Conservation (phyloP, 805 yeast species). For the Spathaspora hagerdaliae region DNA sequence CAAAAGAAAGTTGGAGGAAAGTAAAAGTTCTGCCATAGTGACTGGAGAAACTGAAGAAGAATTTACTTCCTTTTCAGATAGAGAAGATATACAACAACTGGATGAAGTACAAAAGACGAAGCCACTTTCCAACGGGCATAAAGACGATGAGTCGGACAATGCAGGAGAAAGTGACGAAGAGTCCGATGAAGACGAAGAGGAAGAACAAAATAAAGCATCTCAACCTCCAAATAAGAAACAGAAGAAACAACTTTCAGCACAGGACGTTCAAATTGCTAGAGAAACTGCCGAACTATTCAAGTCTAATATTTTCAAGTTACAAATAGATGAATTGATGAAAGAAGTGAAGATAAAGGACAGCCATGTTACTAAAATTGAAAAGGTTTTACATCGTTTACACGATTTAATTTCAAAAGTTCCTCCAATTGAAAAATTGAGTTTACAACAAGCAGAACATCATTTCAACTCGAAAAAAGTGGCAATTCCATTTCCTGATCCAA, state of each 20-base stretch:
- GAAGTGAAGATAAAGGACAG: conserved; percentile 75
- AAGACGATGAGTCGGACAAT: conserved; percentile 12
- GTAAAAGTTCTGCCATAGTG: background rate
- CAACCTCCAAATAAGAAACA: conserved; percentile 31
- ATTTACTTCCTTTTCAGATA: conserved; percentile 2
- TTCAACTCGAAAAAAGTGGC: conserved; percentile 51
- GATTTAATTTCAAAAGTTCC: conserved; percentile 66
- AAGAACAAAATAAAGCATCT: conserved; percentile 6
- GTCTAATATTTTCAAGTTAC: conserved; percentile 90
- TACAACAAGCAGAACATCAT: conserved; percentile 56
- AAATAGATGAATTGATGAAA: conserved; percentile 84
- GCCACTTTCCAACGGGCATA: background rate
- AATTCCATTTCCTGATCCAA: conserved; percentile 89
- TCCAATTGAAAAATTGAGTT: conserved; percentile 44
- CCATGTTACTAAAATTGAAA: conserved; percentile 63
- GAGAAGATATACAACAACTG: background rate
- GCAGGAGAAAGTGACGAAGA: conserved; percentile 17
- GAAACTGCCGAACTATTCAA: conserved; percentile 94
- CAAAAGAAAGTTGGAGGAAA: conserved; percentile 20
- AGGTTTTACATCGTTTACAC: conserved; percentile 69
- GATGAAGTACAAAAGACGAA: background rate
- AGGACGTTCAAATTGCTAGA: conserved; percentile 86
- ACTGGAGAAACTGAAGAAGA: conserved; percentile 7
- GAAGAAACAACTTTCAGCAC: conserved; percentile 50
- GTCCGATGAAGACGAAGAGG: conserved; percentile 13